Evolutionary conservation across 495 filamentous ascomycete species (phyloP).

Genomic region (Margaritispora aquatica): DNA sequence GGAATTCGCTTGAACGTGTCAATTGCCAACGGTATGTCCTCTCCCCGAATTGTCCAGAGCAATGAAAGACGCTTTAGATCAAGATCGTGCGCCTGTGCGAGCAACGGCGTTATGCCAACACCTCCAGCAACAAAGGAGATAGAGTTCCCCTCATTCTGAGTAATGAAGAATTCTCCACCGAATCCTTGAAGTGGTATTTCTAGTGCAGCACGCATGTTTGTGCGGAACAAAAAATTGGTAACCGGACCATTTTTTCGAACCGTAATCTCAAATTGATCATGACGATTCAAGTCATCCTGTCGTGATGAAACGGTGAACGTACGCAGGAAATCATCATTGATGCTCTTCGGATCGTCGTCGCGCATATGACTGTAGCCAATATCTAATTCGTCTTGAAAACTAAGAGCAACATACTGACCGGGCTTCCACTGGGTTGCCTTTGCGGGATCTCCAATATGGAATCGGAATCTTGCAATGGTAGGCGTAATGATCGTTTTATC

Average conservation of each 20-base stretch:
- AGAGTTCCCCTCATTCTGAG: constrained; percentile 31
- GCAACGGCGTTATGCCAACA: constrained; percentile 74
- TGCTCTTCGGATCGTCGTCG: constrained; percentile 64
- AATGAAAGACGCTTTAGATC: constrained; percentile 34
- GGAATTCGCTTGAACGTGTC: constrained; percentile 51
- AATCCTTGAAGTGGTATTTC: constrained; percentile 66
- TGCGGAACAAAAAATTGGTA: constrained; percentile 57
- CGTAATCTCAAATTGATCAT: constrained; percentile 63
- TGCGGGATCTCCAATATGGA: constrained; percentile 41
- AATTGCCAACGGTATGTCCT: constrained; percentile 55
- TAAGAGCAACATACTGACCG: constrained; percentile 70
- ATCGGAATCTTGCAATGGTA: constrained; percentile 56
- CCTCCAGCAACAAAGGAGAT: constrained; percentile 62
- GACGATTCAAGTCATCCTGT: constrained; percentile 31
- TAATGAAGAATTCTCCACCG: constrained; percentile 59
- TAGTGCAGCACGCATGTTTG: constrained; percentile 42
- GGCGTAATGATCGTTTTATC: constrained; percentile 45
- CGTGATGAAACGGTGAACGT: constrained; percentile 71
- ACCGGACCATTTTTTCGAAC: constrained; percentile 59
- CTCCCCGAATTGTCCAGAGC: constrained; percentile 58
- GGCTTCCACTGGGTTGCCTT: constrained; percentile 47
- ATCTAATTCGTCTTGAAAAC: constrained; percentile 60
- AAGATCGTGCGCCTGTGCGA: constrained; percentile 52
- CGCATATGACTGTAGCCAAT: constrained; percentile 75
- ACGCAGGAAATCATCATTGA: constrained; percentile 78